Base-by-base conservation (phyloP, 1,284 basidiomycete species). In the Melampsora occidentalis region DNA sequence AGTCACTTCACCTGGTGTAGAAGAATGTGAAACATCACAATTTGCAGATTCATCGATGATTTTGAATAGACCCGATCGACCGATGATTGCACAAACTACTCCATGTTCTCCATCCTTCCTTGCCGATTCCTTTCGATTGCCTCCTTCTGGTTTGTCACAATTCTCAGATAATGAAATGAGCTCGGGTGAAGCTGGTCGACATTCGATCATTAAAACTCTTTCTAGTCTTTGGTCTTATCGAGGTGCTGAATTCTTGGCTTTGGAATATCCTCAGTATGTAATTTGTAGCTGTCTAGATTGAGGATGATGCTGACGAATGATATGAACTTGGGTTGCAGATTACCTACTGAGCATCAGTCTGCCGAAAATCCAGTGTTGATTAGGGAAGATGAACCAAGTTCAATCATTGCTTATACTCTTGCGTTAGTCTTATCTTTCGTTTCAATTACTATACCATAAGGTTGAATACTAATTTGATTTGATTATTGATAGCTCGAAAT, bases 381-480 rank as follows among this genome's bases (percentile, higher is more conserved):
- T 33, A 89, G 97, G 28, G 96, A 95, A 66, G 95, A 98, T 82
- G 97, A 99, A 83, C 97, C 97, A 2, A 97, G 94, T 0, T 97
- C 94, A 10, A 97, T 99, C 80, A 96, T 99, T 79, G 96, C 97
- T 3, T 89, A 98, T 73, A 94, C 94, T 10, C 85, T 99, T 63
- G 59, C 48, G 75, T 77, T 63, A 51, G 75, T 69, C 49, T 70
- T 35, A 22, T n/a, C 22, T 22, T 42, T 42, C 22, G 39, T 9
- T 9, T 42, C 10, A 28, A 57, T 14, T 16, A 57, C 6, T 18
- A 1, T 10, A 2, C n/a, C n/a, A n/a, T n/a, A 28, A 53, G 5
- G n/a, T 59, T 12, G 62, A n/a, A 12, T 33, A 6, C n/a, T 39
- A 2, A 63, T 20, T 16, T 63, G 62, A 35, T 33, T 31, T 6